Evolutionary conservation across 1,139 yeast genomes (phyloP).

Genomic region (Williopsis jadinii): DNA sequence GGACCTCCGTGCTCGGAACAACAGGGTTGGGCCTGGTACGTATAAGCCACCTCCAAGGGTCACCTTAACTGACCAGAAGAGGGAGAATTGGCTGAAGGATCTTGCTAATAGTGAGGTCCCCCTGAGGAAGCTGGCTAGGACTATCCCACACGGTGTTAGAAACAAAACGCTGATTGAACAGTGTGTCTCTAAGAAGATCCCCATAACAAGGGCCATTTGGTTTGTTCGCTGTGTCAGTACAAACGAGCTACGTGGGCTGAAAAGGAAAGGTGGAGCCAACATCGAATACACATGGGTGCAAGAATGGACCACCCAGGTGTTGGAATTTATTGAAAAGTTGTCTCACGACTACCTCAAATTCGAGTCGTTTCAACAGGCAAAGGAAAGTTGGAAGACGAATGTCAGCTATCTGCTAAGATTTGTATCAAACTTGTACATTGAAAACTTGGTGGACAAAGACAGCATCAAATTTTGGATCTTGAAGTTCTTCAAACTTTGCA

Average conservation of each 20-base stretch:
- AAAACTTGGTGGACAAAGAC: conserved; percentile 56
- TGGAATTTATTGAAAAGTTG: conserved; percentile 49
- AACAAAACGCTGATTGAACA: conserved; percentile 69
- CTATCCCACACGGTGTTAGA: conserved; percentile 88
- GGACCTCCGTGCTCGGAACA: conserved; percentile 56
- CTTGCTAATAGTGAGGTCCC: conserved; percentile 65
- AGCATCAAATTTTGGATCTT: conserved; percentile 59
- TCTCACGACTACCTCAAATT: conserved; percentile 32
- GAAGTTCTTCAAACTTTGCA: conserved; percentile 44
- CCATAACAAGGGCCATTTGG: conserved; percentile 81
- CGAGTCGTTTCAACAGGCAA: conserved; percentile 17
- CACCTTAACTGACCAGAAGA: conserved; percentile 78
- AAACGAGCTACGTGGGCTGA: conserved; percentile 67
- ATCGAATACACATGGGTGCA: conserved; percentile 62
- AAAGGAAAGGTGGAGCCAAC: conserved; percentile 31
- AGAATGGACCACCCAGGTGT: conserved; percentile 84
- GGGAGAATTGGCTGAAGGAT: conserved; percentile 80
- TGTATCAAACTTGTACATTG: conserved; percentile 58
- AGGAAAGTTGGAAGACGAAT: conserved; percentile 41
- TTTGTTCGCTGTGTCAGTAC: conserved; percentile 79
- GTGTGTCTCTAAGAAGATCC: conserved; percentile 57
- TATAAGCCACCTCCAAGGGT: conserved; percentile 82
- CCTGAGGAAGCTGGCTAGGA: conserved; percentile 57
- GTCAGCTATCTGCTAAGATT: conserved; percentile 56
- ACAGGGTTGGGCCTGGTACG: conserved; percentile 51